Evolutionary conservation across 108 stramenopile species (phyloP).

Genomic region (Stephanodiscus triporus): DNA sequence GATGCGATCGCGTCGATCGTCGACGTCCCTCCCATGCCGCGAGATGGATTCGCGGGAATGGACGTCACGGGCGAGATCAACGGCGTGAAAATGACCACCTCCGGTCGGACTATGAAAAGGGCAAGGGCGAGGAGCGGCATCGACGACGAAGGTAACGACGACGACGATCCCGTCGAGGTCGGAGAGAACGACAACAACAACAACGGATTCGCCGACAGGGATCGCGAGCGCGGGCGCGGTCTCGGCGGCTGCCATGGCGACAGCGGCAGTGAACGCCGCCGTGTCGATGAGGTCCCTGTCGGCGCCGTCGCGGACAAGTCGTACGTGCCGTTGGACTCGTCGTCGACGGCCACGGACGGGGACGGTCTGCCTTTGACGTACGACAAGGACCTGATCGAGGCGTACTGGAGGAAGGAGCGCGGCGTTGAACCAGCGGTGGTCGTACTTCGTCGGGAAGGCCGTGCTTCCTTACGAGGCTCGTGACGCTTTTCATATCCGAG

Average conservation of each 20-base stretch:
- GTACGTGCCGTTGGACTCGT: constrained; percentile 72
- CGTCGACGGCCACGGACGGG: constrained; percentile 61
- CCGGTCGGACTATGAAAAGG: constrained; percentile 17
- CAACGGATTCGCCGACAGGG: constrained; percentile 48
- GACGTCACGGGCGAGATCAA: constrained; percentile 48
- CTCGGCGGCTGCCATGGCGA: constrained; percentile 85
- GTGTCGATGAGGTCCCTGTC: constrained; percentile 84
- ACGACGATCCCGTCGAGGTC: neutral
- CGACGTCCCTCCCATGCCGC: constrained; percentile 40
- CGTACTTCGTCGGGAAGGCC: constrained; percentile 87
- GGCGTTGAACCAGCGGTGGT: constrained; percentile 88
- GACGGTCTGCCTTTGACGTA: constrained; percentile 93
- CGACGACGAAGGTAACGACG: neutral
- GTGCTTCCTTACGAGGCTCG: constrained; percentile 85
- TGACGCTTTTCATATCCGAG: constrained; percentile 79
- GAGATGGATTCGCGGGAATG: constrained; percentile 41
- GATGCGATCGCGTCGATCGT: constrained; percentile 14
- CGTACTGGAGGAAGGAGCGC: constrained; percentile 90
- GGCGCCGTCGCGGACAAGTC: constrained; percentile 77
- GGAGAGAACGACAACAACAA: constrained; percentile 14
- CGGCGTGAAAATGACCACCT: constrained; percentile 45
- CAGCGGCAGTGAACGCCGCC: constrained; percentile 90
- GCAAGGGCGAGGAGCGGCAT: too few species aligned
- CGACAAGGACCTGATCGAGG: constrained; percentile 88
- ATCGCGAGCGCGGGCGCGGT: constrained; percentile 75